Evolutionary conservation across 2,329 filamentous ascomycete species (phyloP), one percentile per base, ranked within the genome.

Genomic region (Colletotrichum lupini): DNA sequence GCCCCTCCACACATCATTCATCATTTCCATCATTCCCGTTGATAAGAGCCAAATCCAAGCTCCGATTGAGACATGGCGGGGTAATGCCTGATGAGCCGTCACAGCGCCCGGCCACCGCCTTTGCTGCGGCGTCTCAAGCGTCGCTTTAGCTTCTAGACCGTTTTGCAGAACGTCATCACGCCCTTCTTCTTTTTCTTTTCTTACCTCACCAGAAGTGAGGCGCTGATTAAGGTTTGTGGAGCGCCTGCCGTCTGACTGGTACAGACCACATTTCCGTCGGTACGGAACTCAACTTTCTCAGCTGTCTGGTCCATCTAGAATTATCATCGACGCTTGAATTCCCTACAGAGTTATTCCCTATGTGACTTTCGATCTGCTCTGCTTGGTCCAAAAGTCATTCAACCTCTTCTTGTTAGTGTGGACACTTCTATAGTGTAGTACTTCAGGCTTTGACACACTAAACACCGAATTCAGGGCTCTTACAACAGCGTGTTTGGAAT

Each of bases 211-310:
- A 60, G 16, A 32, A n/a, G 59, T 70, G 59, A 73, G 67, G 70
- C 67, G 65, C 67, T 22, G 58, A 49, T 69, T 73, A 70, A 70
- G 55, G 66, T 65, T 70, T 70, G 70, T 70, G 70, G 67, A 70
- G 67, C 56, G 56, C 46, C 52, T 59, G 69, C 60, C 53, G 59
- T 24, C 67, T 64, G 66, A 46, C 37, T 37, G n/a, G 62, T 57
- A 62, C 68, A 72, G 68, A 68, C 68, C 46, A 67, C 32, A 37
- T 35, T 56, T 28, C 42, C 26, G 26, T 11, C 24, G 22, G 7
- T 28, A 28, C 60, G 67, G 61, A 24, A 59, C 67, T 67, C 16
- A n/a, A 52, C 24, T 58, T 58, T 58, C 19, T 32, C 16, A 30
- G 9, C 26, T 28, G 4, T 57, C 3, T 19, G 12, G 11, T 12